These are phyloP conservation scores for Centella asiatica DNA, from an alignment of 129 eudicot genomes.

Conservation along the genomic window DNA sequence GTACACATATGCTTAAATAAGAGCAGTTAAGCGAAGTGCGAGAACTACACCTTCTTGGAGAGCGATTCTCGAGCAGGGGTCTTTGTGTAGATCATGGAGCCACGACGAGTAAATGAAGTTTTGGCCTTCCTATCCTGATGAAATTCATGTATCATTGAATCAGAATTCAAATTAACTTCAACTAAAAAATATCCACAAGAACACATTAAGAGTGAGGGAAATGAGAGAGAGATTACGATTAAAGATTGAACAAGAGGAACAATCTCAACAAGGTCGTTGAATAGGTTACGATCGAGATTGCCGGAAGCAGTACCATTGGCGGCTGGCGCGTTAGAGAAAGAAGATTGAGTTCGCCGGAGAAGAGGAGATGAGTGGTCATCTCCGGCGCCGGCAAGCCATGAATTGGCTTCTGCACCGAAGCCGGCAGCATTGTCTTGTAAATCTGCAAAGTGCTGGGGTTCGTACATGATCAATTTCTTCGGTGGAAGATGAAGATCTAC, in stretches of 20 bases:
- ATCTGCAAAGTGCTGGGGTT: conserved; percentile 52
- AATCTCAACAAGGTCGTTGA: conserved; percentile 66
- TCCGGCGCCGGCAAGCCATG: conserved; percentile 57
- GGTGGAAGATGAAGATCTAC: neutral
- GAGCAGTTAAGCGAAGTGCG: neutral
- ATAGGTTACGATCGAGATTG: conserved; percentile 64
- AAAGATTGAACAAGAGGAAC: conserved; percentile 93
- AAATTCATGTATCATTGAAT: neutral
- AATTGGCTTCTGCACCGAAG: conserved; percentile 46
- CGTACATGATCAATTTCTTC: conserved; percentile 55
- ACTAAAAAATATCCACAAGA: neutral
- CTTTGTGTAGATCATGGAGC: conserved; percentile 81
- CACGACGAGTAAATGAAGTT: conserved; percentile 75
- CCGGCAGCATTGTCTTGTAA: conserved; percentile 42
- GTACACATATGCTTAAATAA: neutral
- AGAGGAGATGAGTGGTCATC: conserved; percentile 30
- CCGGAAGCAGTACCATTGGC: conserved; percentile 25
- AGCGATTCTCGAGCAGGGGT: conserved; percentile 76
- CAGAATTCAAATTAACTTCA: neutral
- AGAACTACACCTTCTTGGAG: conserved; percentile 50
- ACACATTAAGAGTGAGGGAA: neutral
- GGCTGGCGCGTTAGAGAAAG: conserved; percentile 44
- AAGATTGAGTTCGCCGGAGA: conserved; percentile 33
- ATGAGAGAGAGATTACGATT: conserved; percentile 35
- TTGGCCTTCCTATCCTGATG: conserved; percentile 66